Evolutionary conservation across 2,329 filamentous ascomycete genomes (phyloP).

Genomic region (Leptographium flavum): DNA sequence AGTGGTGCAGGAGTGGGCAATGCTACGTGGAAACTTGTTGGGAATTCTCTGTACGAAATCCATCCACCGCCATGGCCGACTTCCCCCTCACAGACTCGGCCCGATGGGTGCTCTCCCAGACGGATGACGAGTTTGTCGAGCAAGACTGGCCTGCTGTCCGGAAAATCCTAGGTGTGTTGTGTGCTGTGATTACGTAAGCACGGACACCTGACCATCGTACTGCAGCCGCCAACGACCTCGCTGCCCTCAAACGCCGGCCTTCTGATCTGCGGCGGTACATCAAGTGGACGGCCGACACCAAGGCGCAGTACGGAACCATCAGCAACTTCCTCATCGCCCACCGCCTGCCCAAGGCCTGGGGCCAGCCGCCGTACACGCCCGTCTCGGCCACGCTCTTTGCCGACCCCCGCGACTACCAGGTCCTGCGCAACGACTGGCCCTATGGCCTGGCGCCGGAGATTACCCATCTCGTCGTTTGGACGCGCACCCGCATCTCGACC

Average conservation of each 20-base stretch:
- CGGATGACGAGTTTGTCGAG: constrained; percentile 55
- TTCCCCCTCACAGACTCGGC: constrained; percentile 45
- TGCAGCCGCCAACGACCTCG: constrained; percentile 41
- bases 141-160: constrained; percentile 64
- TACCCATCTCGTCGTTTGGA: constrained; percentile 85
- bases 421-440: constrained; percentile 86
- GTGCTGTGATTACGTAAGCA: background rate
- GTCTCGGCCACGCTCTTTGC: constrained; percentile 36
- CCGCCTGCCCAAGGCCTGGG: constrained; percentile 56
- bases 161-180: constrained; percentile 44
- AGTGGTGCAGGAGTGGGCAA: no score
- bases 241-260: constrained; percentile 63
- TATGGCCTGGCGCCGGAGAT: constrained; percentile 57
- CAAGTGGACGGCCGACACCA: constrained; percentile 57
- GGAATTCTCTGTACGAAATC: no score
- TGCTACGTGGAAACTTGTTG: no score
- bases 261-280: constrained; percentile 71
- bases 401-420: constrained; percentile 44
- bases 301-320: constrained; percentile 63
- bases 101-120: constrained; percentile 42
- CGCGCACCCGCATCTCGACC: constrained; percentile 64
- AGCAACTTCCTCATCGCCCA: constrained; percentile 63
- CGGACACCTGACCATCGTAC: no score
- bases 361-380: constrained; percentile 38
- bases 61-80: constrained; percentile 23